Evolutionary conservation across 2,329 filamentous ascomycete species (phyloP).

Genomic region (Phaeosphaeriaceae sp.): DNA sequence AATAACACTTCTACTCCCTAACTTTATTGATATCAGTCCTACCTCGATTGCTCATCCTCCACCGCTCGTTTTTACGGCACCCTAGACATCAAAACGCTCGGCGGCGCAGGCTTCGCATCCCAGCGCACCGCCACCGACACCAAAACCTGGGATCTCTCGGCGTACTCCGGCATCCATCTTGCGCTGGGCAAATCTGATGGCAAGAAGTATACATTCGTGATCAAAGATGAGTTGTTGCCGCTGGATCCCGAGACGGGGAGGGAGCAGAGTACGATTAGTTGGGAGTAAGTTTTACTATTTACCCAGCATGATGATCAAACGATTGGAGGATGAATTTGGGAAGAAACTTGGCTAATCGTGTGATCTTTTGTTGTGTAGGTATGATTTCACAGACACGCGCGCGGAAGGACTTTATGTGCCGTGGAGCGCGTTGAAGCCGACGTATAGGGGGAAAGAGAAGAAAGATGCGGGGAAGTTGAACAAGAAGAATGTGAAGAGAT

Average conservation of each 20-base stretch:
- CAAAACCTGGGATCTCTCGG: constrained; percentile 68
- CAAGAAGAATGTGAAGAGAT: constrained; percentile 65
- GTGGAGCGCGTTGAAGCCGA: constrained; percentile 72
- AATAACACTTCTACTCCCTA: constrained; percentile 49
- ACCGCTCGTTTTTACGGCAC: constrained; percentile 68
- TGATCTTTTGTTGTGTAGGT: neutral
- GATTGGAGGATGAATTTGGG: neutral
- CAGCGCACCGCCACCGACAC: constrained; percentile 70
- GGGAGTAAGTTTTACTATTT: constrained; percentile 67
- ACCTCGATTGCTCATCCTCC: constrained; percentile 49
- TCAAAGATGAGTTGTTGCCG: constrained; percentile 73
- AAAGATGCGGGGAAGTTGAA: constrained; percentile 67
- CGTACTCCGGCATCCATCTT: constrained; percentile 68
- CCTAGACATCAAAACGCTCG: constrained; percentile 76
- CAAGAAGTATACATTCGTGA: constrained; percentile 74
- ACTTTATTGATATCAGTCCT: constrained; percentile 49
- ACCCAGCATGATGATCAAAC: no score
- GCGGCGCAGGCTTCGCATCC: constrained; percentile 82
- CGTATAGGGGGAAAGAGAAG: constrained; percentile 73
- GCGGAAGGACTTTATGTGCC: constrained; percentile 59
- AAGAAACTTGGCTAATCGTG: neutral
- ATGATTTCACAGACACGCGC: constrained; percentile 28
- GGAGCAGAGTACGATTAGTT: constrained; percentile 75
- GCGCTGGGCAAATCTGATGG: constrained; percentile 62
- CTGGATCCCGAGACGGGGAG: constrained; percentile 66